Conservation (phyloP, 306 rosid species). For the Medicago lupulina region DNA sequence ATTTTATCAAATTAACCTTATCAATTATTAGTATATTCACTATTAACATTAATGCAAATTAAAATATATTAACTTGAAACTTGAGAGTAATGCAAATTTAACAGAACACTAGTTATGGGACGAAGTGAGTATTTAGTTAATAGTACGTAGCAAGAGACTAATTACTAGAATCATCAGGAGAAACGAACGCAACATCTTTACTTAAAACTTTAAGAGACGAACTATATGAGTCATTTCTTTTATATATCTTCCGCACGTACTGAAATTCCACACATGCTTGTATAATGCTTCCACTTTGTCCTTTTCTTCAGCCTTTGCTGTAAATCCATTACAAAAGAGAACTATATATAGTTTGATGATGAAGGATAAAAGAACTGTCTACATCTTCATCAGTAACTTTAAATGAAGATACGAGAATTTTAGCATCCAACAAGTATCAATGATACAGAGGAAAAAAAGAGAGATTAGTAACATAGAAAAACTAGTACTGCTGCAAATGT, state of each 20-base stretch:
- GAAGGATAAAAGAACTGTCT: conserved; percentile 45
- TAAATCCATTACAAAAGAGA: conserved; percentile 33
- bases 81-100: too few species aligned
- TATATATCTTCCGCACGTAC: background rate
- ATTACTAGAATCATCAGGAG: background rate
- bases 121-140: too few species aligned
- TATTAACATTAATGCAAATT: too few species aligned
- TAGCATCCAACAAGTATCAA: conserved; percentile 40
- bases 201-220: background rate
- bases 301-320: conserved; percentile 40
- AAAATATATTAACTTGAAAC: too few species aligned
- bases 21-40: too few species aligned
- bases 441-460: conserved; percentile 46
- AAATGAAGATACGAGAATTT: conserved; percentile 43
- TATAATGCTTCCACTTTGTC: conserved; percentile 41
- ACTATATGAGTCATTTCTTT: background rate
- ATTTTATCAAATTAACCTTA: too few species aligned
- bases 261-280: conserved; percentile 4
- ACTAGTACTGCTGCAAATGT: conserved; percentile 46
- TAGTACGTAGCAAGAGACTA: background rate
- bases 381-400: conserved; percentile 46
- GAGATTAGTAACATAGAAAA: conserved; percentile 42
- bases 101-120: too few species aligned
- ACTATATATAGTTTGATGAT: conserved; percentile 29
- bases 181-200: background rate